Conservation (phyloP, 169 alveolate species). For the Babesia ovata region DNA sequence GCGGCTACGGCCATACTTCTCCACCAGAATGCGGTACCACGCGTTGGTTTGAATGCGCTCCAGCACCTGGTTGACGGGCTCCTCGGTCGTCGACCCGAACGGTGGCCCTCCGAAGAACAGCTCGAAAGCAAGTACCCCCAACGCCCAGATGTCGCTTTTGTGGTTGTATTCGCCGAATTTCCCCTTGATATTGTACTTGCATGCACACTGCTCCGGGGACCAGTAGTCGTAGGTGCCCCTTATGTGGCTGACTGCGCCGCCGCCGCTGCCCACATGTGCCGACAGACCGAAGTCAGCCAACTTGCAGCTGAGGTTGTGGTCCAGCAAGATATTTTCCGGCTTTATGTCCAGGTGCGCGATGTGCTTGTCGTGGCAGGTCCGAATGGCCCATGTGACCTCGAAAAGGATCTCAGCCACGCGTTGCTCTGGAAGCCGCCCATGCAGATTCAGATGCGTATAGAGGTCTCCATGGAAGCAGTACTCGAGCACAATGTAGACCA, state of each 20-base stretch:
- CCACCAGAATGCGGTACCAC: conserved; percentile 64
- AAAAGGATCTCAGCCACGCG: conserved; percentile 77
- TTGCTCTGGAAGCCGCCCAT: conserved; percentile 72
- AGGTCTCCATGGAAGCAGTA: conserved; percentile 83
- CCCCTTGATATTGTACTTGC: conserved; percentile 66
- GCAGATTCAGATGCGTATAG: conserved; percentile 68
- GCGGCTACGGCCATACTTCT: conserved; percentile 51
- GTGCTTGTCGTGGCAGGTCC: conserved; percentile 86
- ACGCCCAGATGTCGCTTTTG: conserved; percentile 84
- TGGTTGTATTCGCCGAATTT: conserved; percentile 80
- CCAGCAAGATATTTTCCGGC: conserved; percentile 83
- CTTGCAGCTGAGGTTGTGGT: conserved; percentile 78
- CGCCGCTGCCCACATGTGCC: conserved; percentile 79
- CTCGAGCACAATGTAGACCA: conserved; percentile 83
- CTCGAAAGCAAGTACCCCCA: conserved; percentile 83
- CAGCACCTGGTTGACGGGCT: conserved; percentile 64
- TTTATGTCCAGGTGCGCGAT: conserved; percentile 84
- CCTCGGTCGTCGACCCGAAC: conserved; percentile 78
- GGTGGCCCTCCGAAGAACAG: conserved; percentile 78
- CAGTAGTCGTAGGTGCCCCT: conserved; percentile 76
- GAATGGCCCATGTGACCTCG: conserved; percentile 84
- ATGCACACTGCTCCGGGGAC: conserved; percentile 83
- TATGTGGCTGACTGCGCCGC: conserved; percentile 68
- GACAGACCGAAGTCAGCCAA: conserved; percentile 86
- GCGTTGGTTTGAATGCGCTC: conserved; percentile 70